Evolutionary conservation across 1,139 yeast genomes (phyloP).

Genomic region (Yamadazyma triangularis): DNA sequence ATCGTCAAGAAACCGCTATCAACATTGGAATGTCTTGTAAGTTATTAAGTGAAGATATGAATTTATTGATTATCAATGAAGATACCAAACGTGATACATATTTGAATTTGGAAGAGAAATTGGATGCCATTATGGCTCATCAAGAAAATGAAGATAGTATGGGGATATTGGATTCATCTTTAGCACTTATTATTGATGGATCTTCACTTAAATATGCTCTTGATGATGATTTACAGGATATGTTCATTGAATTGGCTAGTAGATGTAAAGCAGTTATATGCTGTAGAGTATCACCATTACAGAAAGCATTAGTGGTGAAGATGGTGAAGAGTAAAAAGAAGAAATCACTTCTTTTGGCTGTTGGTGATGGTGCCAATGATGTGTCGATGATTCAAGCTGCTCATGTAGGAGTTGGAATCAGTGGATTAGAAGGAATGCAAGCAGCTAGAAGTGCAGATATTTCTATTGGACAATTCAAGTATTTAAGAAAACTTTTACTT

Average conservation of each 20-base stretch:
- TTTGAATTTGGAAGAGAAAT: slow-evolving; percentile 67
- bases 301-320: slow-evolving; percentile 92
- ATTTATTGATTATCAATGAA: slow-evolving; percentile 82
- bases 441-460: slow-evolving; percentile 98
- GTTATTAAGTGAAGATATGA: slow-evolving; percentile 93
- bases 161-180: slow-evolving; percentile 52
- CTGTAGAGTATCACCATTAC: slow-evolving; percentile 96
- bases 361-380: slow-evolving; percentile 98
- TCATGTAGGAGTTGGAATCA: slow-evolving; percentile 96
- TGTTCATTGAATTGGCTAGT: slow-evolving; percentile 74
- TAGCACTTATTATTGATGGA: slow-evolving; percentile 93
- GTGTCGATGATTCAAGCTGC: slow-evolving; percentile 99
- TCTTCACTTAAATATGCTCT: slow-evolving; percentile 82
- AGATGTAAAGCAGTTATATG: slow-evolving; percentile 90
- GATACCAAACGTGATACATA: slow-evolving; percentile 71
- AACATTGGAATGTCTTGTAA: slow-evolving; percentile 98
- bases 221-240: slow-evolving; percentile 74
- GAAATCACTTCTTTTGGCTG: slow-evolving; percentile 76
- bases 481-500: slow-evolving; percentile 70
- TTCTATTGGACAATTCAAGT: slow-evolving; percentile 94
- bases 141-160: slow-evolving; percentile 58
- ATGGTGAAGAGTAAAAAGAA: slow-evolving; percentile 60
- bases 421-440: slow-evolving; percentile 99
- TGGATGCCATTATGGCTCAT: slow-evolving; percentile 69
- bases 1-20: slow-evolving; percentile 98